Base-by-base conservation (phyloP, 2,329 filamentous ascomycete genomes). In the Fusarium ambrosium region DNA sequence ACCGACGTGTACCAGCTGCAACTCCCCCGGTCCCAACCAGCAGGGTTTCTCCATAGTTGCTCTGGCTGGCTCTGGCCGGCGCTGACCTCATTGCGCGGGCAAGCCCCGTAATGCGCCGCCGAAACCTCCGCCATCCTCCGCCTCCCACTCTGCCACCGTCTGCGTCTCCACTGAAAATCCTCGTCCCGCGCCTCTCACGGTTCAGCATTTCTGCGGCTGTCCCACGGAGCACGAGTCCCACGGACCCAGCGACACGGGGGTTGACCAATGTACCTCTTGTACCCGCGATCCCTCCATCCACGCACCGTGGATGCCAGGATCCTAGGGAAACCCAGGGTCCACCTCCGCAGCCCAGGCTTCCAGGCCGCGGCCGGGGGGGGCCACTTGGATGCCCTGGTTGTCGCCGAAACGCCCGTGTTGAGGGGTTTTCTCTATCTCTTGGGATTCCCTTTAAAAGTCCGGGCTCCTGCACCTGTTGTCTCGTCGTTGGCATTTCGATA, bases 381-480 rank as follows among this genome's bases (percentile, higher is more conserved):
- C 75, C 64, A 61, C 63, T 71, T 74, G 73, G 70, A 66, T 68
- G 51, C 62, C 74, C 72, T 70, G 65, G 66, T 68, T 64, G 66
- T 71, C 65, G 72, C 64, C 77, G 63, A 78, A 78, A 74, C 77
- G 68, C 62, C 72, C 74, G 69, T 71, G 32, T 70, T 79, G 78
- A 79, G 77, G 77, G 77, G 78, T 79, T 79, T 76, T 74, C 70
- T 48, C 69, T 73, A 74, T 74, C 43, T 78, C 70, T 64, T 68
- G 58, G 69, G 69, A 69, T 69, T 76, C 60, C 48, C 48, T 75
- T 76, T 77, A 72, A 73, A 76, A 67, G 70, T 60, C 61, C 70
- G 22, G 59, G 70, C 62, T 62, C 45, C 73, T 76, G 73, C 73
- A 62, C 68, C 56, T 29, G 16, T 43, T 63, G 24, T 63, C 43